Evolutionary conservation across 2,329 filamentous ascomycete species (phyloP).

Genomic region (Trichoderma semiorbis): DNA sequence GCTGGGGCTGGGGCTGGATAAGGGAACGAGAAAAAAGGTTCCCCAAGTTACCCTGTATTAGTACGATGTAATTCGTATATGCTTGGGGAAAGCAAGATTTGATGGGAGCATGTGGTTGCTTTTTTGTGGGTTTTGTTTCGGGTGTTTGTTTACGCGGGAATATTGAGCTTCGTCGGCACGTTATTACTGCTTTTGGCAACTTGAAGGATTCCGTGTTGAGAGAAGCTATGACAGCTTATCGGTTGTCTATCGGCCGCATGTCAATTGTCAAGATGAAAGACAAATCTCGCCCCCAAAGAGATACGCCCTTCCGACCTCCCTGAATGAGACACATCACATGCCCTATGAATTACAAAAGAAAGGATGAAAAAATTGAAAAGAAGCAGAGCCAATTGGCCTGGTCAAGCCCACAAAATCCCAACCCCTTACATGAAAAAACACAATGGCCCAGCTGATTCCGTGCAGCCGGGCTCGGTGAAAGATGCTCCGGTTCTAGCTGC

Average conservation of each 20-base stretch:
- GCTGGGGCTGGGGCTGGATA: neutral
- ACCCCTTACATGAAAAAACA: neutral
- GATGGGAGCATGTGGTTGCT: neutral
- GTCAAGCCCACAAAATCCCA: neutral
- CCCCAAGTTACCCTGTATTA: neutral
- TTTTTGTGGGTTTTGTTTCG: neutral
- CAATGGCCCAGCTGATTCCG: neutral
- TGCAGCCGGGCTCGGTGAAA: slow-evolving; percentile 7
- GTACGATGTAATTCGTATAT: neutral
- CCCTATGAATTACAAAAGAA: neutral
- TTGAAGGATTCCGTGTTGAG: neutral
- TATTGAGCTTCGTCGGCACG: neutral
- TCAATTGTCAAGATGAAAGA: neutral
- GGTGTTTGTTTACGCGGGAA: neutral
- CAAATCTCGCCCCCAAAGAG: neutral
- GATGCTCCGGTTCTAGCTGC: slow-evolving; percentile 5
- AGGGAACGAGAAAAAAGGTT: neutral
- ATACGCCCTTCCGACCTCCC: neutral
- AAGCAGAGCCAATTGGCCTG: neutral
- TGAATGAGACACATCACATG: neutral
- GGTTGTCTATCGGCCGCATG: neutral
- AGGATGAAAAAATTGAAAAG: neutral
- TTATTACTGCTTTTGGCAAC: neutral
- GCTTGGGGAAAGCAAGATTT: neutral
- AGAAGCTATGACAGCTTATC: neutral